Percentiles rank a stretch among this genome's conserved stretches.
These are phyloP conservation scores for Exophiala sp. DNA, from an alignment of 2,329 filamentous ascomycete species.

Conservation along the genomic window DNA sequence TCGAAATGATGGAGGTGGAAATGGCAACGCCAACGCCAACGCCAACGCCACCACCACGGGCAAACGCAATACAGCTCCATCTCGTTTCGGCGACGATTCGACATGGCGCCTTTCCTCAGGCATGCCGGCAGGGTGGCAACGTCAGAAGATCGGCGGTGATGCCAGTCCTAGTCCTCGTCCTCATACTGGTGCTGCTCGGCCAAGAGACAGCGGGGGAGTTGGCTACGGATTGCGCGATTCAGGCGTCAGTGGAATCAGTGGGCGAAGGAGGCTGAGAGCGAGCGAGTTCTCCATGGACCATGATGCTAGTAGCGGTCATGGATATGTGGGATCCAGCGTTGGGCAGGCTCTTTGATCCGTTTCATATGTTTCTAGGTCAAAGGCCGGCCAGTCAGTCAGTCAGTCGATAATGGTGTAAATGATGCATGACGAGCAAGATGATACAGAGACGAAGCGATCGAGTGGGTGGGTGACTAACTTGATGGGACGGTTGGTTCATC, in stretches of 20 bases:
- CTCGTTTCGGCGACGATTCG: slow-evolving; percentile 13
- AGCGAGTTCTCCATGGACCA: slow-evolving; percentile 3
- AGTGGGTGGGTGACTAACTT: too few relatives aligned
- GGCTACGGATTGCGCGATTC: not conserved
- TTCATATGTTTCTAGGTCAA: too few relatives aligned
- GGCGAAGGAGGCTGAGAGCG: slow-evolving; percentile 7
- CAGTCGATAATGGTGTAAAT: too few relatives aligned
- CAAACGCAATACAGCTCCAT: too few relatives aligned
- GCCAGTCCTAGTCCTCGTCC: too few relatives aligned
- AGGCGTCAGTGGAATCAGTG: not conserved
- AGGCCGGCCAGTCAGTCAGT: too few relatives aligned
- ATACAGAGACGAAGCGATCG: too few relatives aligned
- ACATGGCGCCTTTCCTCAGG: slow-evolving; percentile 18
- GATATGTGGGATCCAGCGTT: not conserved
- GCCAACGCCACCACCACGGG: too few relatives aligned
- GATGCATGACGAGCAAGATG: too few relatives aligned
- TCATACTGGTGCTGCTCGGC: not conserved
- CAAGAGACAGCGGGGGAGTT: not conserved
- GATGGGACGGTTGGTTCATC: too few relatives aligned
- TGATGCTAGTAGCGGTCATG: not conserved
- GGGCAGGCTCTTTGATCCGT: slow-evolving; percentile 8
- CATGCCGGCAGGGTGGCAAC: slow-evolving; percentile 24
- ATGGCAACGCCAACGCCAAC: too few relatives aligned
- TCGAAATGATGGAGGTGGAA: too few relatives aligned
- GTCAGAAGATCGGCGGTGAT: not conserved